Conservation (phyloP, 306 rosid species). For the Cicer yamashitae region DNA sequence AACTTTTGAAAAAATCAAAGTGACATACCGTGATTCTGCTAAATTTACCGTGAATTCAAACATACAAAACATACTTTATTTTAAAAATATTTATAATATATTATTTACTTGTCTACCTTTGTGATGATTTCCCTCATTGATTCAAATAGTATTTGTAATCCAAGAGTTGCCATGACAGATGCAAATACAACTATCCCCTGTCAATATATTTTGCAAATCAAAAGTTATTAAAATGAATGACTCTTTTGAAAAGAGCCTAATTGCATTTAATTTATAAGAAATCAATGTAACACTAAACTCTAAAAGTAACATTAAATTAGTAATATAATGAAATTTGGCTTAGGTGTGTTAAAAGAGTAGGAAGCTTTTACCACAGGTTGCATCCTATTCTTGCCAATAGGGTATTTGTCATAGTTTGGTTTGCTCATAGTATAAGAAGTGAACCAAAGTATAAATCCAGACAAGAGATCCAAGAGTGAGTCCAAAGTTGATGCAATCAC, state of each 20-base stretch:
- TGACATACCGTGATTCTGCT: too few relatives aligned
- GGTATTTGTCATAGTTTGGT: constrained; percentile 73
- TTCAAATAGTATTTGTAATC: constrained; percentile 83
- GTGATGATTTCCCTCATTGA: constrained; percentile 68
- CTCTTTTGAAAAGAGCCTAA: neutral
- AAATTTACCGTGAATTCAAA: too few relatives aligned
- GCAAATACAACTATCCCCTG: constrained; percentile 96
- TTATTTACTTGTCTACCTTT: constrained; percentile 53
- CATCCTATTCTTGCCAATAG: constrained; percentile 90
- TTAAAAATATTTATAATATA: too few relatives aligned
- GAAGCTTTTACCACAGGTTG: constrained; percentile 79
- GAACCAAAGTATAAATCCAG: constrained; percentile 93
- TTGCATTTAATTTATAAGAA: neutral
- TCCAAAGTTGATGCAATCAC: constrained; percentile 98
- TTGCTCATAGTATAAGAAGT: constrained; percentile 81
- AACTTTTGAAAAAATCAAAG: too few relatives aligned
- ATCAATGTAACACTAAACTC: neutral
- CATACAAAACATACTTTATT: too few relatives aligned
- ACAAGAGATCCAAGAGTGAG: constrained; percentile 88
- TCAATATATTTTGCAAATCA: constrained; percentile 13
- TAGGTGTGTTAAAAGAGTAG: neutral
- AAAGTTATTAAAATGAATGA: constrained; percentile 1
- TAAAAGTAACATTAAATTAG: neutral
- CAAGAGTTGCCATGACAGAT: constrained; percentile 93
- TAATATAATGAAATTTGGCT: neutral